A percentile compares a stretch with the other conserved stretches of the same genome.
These are phyloP conservation scores for Stentor roeselii DNA, from an alignment of 73 alveolate species.

Conservation along the genomic window DNA sequence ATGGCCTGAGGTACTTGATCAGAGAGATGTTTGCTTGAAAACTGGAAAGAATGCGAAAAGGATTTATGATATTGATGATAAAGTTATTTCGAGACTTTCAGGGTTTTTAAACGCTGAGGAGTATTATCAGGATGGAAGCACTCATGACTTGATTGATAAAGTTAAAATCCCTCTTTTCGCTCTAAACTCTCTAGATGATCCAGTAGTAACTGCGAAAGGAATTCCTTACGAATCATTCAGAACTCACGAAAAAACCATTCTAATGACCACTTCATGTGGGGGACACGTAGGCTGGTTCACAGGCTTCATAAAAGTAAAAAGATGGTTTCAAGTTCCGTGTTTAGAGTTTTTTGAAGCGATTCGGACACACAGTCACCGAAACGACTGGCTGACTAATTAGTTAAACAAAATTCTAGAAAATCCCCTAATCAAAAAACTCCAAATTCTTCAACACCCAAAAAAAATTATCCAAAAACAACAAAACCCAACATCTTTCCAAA, in stretches of 20 bases:
- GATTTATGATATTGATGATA: slow-evolving; percentile 9
- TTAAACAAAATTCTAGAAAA: too few species aligned
- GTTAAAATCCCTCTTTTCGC: slow-evolving; percentile 30
- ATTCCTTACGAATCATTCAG: slow-evolving; percentile 16
- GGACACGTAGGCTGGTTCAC: slow-evolving; percentile 27
- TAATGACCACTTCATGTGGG: slow-evolving; percentile 8
- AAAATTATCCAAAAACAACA: too few species aligned
- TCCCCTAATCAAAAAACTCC: too few species aligned
- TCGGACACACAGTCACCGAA: too few species aligned
- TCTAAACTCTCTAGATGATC: slow-evolving; percentile 19
- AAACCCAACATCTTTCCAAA: too few species aligned
- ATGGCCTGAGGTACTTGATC: slow-evolving; percentile 3
- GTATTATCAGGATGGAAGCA: background rate
- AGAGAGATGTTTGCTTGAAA: background rate
- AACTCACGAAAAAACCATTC: background rate
- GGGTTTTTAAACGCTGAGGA: slow-evolving; percentile 22
- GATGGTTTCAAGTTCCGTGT: slow-evolving; percentile 8
- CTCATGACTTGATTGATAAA: background rate
- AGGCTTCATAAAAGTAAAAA: background rate
- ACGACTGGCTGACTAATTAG: too few species aligned
- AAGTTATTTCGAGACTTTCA: background rate
- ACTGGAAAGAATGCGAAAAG: background rate
- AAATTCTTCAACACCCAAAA: too few species aligned
- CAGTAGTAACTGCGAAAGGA: background rate
- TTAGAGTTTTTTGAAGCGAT: slow-evolving; percentile 25